A percentile compares a stretch with the other conserved stretches of the same genome.
These are phyloP conservation scores for Thelonectria discophora DNA, from an alignment of 2,329 filamentous ascomycete genomes.

Conservation along the genomic window DNA sequence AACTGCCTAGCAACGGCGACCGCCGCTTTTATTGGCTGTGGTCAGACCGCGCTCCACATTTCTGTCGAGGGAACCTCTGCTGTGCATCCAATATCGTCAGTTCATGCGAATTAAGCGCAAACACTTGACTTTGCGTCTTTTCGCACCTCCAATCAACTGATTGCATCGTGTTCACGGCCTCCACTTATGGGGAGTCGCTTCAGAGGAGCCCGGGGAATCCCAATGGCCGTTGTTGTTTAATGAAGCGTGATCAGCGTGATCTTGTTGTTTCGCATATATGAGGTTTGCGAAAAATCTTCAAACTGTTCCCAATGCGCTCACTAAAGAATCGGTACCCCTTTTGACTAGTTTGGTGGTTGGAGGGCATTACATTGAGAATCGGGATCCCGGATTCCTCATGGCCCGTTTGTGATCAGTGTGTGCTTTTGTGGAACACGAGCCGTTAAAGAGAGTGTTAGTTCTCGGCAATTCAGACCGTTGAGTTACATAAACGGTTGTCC, in stretches of 20 bases:
- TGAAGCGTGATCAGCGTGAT: neutral
- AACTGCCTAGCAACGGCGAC: constrained; percentile 46
- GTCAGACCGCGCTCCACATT: constrained; percentile 26
- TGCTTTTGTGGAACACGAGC: too few species aligned
- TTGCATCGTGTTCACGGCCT: constrained; percentile 17
- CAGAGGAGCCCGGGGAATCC: constrained; percentile 11
- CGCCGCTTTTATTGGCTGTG: constrained; percentile 36
- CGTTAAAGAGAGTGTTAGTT: too few species aligned
- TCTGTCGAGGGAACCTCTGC: constrained; percentile 18
- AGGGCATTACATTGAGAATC: too few species aligned
- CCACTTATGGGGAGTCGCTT: constrained; percentile 7
- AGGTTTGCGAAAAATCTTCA: too few species aligned
- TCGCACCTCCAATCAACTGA: constrained; percentile 22
- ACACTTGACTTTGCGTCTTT: constrained; percentile 20
- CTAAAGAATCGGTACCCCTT: too few species aligned
- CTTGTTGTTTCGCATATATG: constrained; percentile 4
- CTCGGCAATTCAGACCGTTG: too few species aligned
- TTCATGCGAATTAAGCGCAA: constrained; percentile 19
- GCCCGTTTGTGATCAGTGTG: too few species aligned
- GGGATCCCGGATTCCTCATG: too few species aligned
- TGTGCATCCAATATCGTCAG: constrained; percentile 26
- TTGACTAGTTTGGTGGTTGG: too few species aligned
- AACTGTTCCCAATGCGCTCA: too few species aligned
- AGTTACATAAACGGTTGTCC: too few species aligned
- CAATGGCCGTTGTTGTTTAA: neutral